Evolutionary conservation across 2,329 filamentous ascomycete genomes (phyloP), one percentile per base, ranked within the genome.

Genomic region (Xylaria sp.): DNA sequence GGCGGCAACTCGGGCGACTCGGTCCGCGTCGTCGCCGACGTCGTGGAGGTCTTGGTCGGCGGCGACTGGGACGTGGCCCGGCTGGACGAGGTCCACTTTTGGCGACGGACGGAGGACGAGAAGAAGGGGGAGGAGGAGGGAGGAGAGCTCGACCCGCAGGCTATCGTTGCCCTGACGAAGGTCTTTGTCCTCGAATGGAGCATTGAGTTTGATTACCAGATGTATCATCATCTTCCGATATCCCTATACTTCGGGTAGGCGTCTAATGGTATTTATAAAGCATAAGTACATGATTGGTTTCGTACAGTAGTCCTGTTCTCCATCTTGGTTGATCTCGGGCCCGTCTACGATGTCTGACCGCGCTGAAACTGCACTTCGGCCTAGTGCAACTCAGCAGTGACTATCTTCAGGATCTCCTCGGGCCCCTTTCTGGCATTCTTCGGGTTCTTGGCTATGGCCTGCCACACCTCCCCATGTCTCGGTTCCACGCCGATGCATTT

Each of bases 381-480:
- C 48, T 54, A 66, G 21, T 60, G 59, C 21, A 68, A 44, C 54
- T 68, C 64, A 2, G 61, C 58, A 51, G 89, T 88, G 19, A 95
- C 92, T 59, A 92, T 72, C 76, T 89, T 90, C 65, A 99, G 70
- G 16, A 97, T 81, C 71, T 96, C 91, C 73, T 96, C 92, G 0
- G 84, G 82, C 9, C 80, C 79, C 76, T 88, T 88, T 50, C 83
- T 77, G 20, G 89, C 89, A 72, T 96, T 95, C 72, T 80, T 82
- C 1, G 93, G 93, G 66, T 92, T 85, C 79, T 99, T 99, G 17
- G 88, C 85, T 3, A 97, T 80, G 7, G 78, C 75, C 76, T 96
- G 91, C 94, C 94, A 99, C 21, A 89, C 77, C 78, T 99, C 94
- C 13, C 94, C 94, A 72, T 99, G 92, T 65, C 87, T 86, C 2